These are phyloP conservation scores for Lactarius quietus DNA, from an alignment of 768 basidiomycete species.

Conservation along the genomic window DNA sequence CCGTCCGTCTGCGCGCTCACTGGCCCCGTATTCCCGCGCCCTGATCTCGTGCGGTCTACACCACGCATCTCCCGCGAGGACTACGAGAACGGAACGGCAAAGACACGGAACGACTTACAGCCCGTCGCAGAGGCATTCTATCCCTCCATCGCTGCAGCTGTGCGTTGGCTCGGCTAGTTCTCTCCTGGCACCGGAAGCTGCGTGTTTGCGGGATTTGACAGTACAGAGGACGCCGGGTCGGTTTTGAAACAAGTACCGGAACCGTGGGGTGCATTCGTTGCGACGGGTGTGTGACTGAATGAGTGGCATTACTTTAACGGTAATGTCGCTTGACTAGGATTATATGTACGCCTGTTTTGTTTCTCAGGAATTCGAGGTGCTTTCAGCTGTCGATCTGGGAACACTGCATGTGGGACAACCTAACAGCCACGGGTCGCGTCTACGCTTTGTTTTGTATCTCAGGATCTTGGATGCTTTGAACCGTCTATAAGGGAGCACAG, in stretches of 20 bases:
- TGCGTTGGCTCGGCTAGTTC: constrained; percentile 3
- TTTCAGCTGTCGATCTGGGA: no score
- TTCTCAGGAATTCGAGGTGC: no score
- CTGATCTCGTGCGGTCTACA: constrained; percentile 1
- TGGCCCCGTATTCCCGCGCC: constrained; percentile 6
- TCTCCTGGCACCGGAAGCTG: constrained; percentile 11
- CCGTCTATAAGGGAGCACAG: no score
- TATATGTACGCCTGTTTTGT: no score
- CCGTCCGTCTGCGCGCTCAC: constrained; percentile 2
- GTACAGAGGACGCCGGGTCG: neutral
- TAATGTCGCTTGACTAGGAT: no score
- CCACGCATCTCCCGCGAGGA: constrained; percentile 1
- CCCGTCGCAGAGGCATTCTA: constrained; percentile 1
- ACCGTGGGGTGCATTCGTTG: constrained; percentile 12
- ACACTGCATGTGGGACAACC: no score
- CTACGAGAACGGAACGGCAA: neutral
- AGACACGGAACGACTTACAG: constrained; percentile 8
- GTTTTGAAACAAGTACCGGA: constrained; percentile 7
- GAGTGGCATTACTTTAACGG: constrained; percentile 8
- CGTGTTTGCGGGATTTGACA: constrained; percentile 2
- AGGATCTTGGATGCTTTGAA: no score
- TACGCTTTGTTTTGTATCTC: no score
- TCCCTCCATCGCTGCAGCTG: constrained; percentile 1
- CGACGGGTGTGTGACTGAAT: neutral
- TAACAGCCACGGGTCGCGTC: no score